Conservation (phyloP, 192 early-diverging fungal species). For the Entomortierella beljakovae region DNA sequence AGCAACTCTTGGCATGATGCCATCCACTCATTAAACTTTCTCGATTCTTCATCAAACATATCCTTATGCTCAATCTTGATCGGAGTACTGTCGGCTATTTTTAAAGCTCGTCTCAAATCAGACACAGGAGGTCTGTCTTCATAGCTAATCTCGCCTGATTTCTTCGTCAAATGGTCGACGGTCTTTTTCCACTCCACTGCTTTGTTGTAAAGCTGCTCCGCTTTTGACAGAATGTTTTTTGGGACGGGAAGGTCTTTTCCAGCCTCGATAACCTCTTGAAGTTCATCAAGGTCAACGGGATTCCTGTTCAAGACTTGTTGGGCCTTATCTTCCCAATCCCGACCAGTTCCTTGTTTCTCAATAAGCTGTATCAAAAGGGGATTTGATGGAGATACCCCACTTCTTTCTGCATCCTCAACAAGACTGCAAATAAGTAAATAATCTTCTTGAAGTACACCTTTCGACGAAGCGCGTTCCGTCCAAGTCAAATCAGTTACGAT, state of each 20-base stretch:
- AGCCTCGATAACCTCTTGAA: conserved; percentile 42
- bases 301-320: conserved; percentile 18
- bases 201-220: conserved; percentile 45
- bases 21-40: conserved; percentile 39
- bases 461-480: conserved; percentile 29
- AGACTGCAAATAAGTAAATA: conserved; percentile 40
- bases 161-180: conserved; percentile 23
- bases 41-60: conserved; percentile 32
- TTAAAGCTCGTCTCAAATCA: conserved; percentile 39
- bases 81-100: conserved; percentile 19
- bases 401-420: conserved; percentile 48
- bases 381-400: conserved; percentile 49
- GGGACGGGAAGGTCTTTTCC: conserved; percentile 35
- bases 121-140: conserved; percentile 42
- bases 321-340: conserved; percentile 37
- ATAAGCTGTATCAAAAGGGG: conserved; percentile 40
- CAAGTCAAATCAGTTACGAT: conserved; percentile 61
- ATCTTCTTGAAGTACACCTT: conserved; percentile 29
- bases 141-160: conserved; percentile 23
- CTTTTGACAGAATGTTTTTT: conserved; percentile 27
- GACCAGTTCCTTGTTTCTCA: conserved; percentile 27
- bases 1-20: conserved; percentile 15
- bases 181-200: conserved; percentile 32
- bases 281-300: conserved; percentile 46
- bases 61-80: conserved; percentile 20